Conservation (phyloP, 495 filamentous ascomycete genomes). For the Tuber melanosporum region DNA sequence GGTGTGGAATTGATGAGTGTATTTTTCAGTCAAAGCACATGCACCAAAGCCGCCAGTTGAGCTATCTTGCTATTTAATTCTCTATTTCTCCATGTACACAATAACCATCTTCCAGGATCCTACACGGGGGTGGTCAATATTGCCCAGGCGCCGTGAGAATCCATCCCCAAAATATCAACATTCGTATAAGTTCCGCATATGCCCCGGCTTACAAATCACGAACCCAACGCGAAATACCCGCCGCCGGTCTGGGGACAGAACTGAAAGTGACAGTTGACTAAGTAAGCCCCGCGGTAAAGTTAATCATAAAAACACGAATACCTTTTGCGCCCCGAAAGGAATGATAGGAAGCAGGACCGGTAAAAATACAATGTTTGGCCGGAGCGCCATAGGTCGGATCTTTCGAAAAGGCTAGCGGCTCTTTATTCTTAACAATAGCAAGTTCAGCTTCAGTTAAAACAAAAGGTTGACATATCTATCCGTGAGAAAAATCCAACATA, state of each 20-base stretch:
- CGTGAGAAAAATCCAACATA: neutral
- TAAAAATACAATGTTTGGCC: conserved; percentile 53
- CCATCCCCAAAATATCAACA: conserved; percentile 12
- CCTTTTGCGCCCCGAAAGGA: conserved; percentile 48
- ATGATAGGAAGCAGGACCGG: conserved; percentile 57
- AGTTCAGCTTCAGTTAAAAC: conserved; percentile 46
- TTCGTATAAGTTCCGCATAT: conserved; percentile 24
- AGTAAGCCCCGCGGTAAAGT: conserved; percentile 14
- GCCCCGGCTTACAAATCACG: conserved; percentile 28
- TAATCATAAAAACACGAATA: conserved; percentile 23
- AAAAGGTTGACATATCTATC: conserved; percentile 38
- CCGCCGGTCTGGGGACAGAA: conserved; percentile 13
- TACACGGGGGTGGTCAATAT: conserved; percentile 15
- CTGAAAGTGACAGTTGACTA: conserved; percentile 18
- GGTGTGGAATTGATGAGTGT: conserved; percentile 10
- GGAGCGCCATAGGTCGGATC: conserved; percentile 51
- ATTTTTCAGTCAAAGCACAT: conserved; percentile 12
- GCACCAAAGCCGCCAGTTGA: neutral
- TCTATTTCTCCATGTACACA: neutral
- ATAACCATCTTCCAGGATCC: neutral
- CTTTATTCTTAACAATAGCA: conserved; percentile 53
- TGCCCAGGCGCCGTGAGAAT: conserved; percentile 18
- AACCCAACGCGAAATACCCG: conserved; percentile 20
- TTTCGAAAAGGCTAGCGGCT: conserved; percentile 57
- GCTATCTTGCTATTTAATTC: neutral